phyloP scores from a whole-genome alignment of 2,329 filamentous ascomycete genomes.

The Cladophialophora yegresii region DNA sequence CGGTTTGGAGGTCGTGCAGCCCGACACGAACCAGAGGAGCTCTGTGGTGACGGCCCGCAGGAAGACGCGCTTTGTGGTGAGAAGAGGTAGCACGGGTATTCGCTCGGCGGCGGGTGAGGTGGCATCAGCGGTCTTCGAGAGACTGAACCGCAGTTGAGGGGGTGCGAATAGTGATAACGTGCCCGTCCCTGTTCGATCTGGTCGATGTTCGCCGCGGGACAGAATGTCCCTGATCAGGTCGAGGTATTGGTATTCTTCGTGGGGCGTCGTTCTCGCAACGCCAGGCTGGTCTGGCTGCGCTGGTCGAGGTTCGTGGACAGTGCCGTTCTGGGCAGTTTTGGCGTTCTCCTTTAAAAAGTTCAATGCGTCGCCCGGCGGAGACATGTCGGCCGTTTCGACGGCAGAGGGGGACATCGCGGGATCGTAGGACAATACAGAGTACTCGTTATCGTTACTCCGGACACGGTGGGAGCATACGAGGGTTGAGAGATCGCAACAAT shows the following conservation, averaged over 20 bases:
- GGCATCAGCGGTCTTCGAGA: constrained; percentile 61
- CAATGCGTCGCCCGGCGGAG: constrained; percentile 26
- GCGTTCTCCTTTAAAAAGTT: constrained; percentile 34
- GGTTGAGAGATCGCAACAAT: not conserved
- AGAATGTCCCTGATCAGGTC: constrained; percentile 85
- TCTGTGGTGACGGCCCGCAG: constrained; percentile 85
- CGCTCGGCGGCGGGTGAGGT: constrained; percentile 43
- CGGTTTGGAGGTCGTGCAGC: constrained; percentile 74
- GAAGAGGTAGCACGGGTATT: constrained; percentile 76
- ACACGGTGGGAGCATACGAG: not conserved
- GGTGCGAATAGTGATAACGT: constrained; percentile 89
- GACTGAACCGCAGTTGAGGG: constrained; percentile 78
- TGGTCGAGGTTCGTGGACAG: constrained; percentile 1
- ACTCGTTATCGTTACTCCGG: not conserved
- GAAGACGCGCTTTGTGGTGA: constrained; percentile 97
- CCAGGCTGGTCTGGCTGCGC: not conserved
- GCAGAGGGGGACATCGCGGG: constrained; percentile 32
- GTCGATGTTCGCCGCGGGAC: constrained; percentile 77
- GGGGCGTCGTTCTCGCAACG: constrained; percentile 40
- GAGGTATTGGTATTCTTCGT: constrained; percentile 95
- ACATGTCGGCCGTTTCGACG: constrained; percentile 13
- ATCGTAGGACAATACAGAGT: not conserved
- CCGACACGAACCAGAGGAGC: constrained; percentile 92
- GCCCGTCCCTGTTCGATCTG: constrained; percentile 90
- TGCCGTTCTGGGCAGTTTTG: constrained; percentile 20